Evolutionary conservation across 2,329 filamentous ascomycete species (phyloP), one percentile per base, ranked within the genome.

Genomic region (Colletotrichum filicis): DNA sequence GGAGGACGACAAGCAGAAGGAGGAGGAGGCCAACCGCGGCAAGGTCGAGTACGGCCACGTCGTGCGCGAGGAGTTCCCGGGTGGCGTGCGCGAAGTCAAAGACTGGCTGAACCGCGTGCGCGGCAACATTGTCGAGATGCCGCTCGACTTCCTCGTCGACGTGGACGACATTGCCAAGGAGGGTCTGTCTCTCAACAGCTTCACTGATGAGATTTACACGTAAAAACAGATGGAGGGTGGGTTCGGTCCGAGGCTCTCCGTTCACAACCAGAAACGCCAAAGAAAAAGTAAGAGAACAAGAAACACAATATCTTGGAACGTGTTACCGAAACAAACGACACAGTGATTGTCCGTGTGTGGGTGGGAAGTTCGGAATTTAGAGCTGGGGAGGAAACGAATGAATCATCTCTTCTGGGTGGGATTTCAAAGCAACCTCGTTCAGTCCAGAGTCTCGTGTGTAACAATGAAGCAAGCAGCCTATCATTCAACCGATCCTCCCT

Each of bases 31-130:
- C 65, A 63, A 22, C n/a, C 30, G 28, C n/a, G 86, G 88, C 32
- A 90, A 90, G 81, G 95, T 95, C 77, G 90, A 92, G 79, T 96
- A 95, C 83, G 96, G 95, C 0, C 96, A 98, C 84, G 94, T 97
- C 2, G 93, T 98, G 58, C 91, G 90, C 78, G 92, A 94, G 64
- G 91, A 96, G 79, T 94, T 97, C 81, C 86, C 89, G 0, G 89
- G 92, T 75, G 94, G 95, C 8, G 91, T 92, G 57, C 85, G 85
- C n/a, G 92, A 94, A 80, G 86, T 95, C 72, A 95, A 94, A 84
- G 90, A 92, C 63, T 88, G 91, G 83, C 84, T 95, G 67, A 86
- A 87, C 68, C 87, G 89, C 66, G 86, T 95, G 52, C 88, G 91
- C 73, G 93, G 93, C 2, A 93, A 89, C 9, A 83, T 95, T 58